Base-by-base conservation (phyloP, 106 monocot species). In the Hemerocallis citrina region DNA sequence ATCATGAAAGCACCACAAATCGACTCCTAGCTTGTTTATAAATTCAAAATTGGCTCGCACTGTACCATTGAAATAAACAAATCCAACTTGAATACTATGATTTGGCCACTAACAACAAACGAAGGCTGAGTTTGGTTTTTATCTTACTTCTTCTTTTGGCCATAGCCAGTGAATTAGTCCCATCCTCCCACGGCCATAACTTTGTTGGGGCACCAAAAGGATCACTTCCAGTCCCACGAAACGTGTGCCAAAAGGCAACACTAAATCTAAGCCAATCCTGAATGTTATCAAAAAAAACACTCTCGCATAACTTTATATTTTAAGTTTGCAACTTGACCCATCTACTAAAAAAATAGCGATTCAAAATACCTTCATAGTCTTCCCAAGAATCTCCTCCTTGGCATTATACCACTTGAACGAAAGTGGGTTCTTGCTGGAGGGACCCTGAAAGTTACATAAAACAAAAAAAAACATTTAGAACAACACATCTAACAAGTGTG, bases 281-380 rank as follows among this genome's bases (percentile, higher is more conserved):
- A n/a, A 60, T 38, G 14, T 30, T 39, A 59, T 59, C 9, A 59
- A 15, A 59, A 59, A 9, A 14, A 6, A 38, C 0, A 35, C 0
- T 59, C 40, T 59, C 35, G n/a, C 11, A 59, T 39, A 12, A 38
- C 25, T 38, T n/a, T n/a, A n/a, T n/a, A n/a, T n/a, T n/a, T n/a
- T n/a, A n/a, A n/a, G n/a, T n/a, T n/a, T n/a, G n/a, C n/a, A n/a
- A n/a, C n/a, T n/a, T n/a, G n/a, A n/a, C n/a, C n/a, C n/a, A 16
- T 30, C 3, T 7, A 17, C 29, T 7, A 25, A 38, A 38, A 25
- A 24, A 25, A 59, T 39, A 59, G n/a, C n/a, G n/a, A n/a, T n/a
- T n/a, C n/a, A n/a, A n/a, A n/a, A n/a, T 49, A 91, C 96, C 90
- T 96, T 96, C 96, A 96, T 96, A 71, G 86, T 96, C 87, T 87